Percentiles rank a stretch among this genome's conserved stretches.
Evolutionary conservation across 306 rosid genomes (phyloP).

Genomic region (Prunus persica): DNA sequence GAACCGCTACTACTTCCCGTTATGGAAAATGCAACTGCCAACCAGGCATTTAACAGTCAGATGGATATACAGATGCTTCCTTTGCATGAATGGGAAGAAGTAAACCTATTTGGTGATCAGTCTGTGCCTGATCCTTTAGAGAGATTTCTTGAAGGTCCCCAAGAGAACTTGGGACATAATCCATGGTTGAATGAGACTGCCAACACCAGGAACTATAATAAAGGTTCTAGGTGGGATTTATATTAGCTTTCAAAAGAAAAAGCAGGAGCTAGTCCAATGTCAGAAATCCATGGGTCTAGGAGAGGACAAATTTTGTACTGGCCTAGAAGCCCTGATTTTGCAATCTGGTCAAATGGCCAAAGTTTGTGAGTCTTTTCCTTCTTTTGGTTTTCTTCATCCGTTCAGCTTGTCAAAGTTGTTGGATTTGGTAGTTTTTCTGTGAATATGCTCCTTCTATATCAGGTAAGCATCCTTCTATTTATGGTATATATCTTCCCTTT

Average conservation of each 20-base stretch:
- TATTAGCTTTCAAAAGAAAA: background rate
- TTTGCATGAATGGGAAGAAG: constrained; percentile 37
- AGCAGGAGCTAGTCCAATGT: background rate
- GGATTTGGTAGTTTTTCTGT: background rate
- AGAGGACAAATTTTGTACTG: background rate
- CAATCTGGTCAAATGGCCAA: constrained; percentile 2
- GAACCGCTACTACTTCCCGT: constrained; percentile 32
- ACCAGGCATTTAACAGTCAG: constrained; percentile 34
- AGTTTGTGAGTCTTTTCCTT: background rate
- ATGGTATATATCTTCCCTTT: background rate
- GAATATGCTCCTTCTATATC: background rate
- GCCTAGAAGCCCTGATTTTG: background rate
- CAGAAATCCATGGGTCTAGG: background rate
- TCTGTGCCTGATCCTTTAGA: constrained; percentile 38
- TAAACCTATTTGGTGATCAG: constrained; percentile 33
- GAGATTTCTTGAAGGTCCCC: constrained; percentile 51
- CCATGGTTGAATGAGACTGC: constrained; percentile 50
- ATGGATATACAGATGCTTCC: constrained; percentile 41
- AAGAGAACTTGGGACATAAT: constrained; percentile 41
- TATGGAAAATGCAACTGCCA: constrained; percentile 17
- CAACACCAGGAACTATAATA: constrained; percentile 21
- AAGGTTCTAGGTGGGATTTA: constrained; percentile 8
- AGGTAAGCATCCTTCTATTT: background rate
- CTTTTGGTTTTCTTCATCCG: background rate
- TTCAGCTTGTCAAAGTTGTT: background rate